Conservation (phyloP, 192 early-diverging fungal species). For the Haplosporangium gracile region DNA sequence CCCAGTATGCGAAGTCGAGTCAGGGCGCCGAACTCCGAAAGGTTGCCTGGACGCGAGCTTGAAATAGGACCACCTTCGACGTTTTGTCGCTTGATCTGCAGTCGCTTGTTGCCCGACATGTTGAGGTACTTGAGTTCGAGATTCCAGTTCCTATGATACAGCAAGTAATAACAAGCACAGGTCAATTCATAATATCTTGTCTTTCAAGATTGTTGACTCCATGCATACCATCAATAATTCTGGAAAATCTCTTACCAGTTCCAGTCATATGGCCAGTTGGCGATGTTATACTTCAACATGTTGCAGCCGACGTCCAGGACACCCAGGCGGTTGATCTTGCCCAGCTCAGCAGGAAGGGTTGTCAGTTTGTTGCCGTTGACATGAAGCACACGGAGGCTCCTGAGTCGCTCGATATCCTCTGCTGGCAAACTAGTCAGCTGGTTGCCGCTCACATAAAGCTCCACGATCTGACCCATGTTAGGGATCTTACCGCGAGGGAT, state of each 20-base stretch:
- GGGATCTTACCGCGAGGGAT: constrained; percentile 82
- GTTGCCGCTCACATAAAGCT: constrained; percentile 89
- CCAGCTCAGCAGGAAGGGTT: constrained; percentile 92
- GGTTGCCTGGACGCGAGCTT: constrained; percentile 62
- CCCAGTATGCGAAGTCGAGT: constrained; percentile 85
- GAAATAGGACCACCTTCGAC: constrained; percentile 49
- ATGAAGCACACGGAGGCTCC: constrained; percentile 77
- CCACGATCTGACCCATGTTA: constrained; percentile 74
- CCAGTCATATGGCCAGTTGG: constrained; percentile 97
- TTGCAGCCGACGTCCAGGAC: constrained; percentile 92
- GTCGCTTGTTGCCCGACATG: constrained; percentile 89
- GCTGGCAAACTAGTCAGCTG: constrained; percentile 86
- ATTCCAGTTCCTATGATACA: constrained; percentile 82
- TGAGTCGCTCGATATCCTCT: constrained; percentile 85
- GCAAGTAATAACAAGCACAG: neutral
- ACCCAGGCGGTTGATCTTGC: constrained; percentile 82
- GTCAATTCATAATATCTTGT: neutral
- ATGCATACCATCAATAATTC: neutral
- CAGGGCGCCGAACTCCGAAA: constrained; percentile 84
- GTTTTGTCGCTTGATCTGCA: constrained; percentile 87
- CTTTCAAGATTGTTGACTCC: neutral
- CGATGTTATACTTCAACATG: constrained; percentile 91
- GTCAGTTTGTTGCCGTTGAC: constrained; percentile 93
- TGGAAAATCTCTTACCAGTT: constrained; percentile 75
- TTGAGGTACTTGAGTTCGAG: constrained; percentile 89